Base-by-base conservation (phyloP, 768 basidiomycete species). In the Phylloporus rhodoxanthus region DNA sequence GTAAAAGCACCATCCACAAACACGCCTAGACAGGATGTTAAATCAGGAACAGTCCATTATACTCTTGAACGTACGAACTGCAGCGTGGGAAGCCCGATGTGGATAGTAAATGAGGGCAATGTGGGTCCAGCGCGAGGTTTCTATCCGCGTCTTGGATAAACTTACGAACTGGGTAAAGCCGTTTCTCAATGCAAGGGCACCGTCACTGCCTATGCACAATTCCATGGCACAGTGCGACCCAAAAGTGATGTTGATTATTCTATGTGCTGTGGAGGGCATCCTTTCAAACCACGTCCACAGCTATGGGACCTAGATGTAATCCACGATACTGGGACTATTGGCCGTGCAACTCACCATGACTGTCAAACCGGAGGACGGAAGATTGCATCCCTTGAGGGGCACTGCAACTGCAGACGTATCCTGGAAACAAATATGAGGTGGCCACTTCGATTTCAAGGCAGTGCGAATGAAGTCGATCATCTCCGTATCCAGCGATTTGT, bases 361-460 rank as follows among this genome's bases (percentile, higher is more conserved):
- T 2, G 87, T 85, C 58, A 89, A 80, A 0, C 88, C 90, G 11
- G 75, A 65, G 1, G 70, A 57, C 0, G 85, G 82, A 38, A 89
- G 64, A 51, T 75, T 77, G 30, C 66, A 61, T n/a, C 65, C 69
- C n/a, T 72, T 69, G 39, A 81, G 76, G 1, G 68, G 65, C 28
- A 84, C 62, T 4, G 72, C 68, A 6, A 89, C 55, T 8, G 77
- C 68, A 3, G 84, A 77, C 5, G 70, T 63, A 2, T 75, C 75
- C 60, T 82, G 81, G 57, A 91, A 68, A 3, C 81, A 85, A 52
- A 92, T 77, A 61, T 91, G 89, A 48, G 82, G 78, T 1, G 85
- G 80, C 90, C 89, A 91, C 29, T 81, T 76, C 33, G 81, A 81
- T 63, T 80, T 84, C 75, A 87, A 82, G 3, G 80, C 81, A 40